Evolutionary conservation across 306 rosid species (phyloP).

Genomic region (Pyrus betulifolia): DNA sequence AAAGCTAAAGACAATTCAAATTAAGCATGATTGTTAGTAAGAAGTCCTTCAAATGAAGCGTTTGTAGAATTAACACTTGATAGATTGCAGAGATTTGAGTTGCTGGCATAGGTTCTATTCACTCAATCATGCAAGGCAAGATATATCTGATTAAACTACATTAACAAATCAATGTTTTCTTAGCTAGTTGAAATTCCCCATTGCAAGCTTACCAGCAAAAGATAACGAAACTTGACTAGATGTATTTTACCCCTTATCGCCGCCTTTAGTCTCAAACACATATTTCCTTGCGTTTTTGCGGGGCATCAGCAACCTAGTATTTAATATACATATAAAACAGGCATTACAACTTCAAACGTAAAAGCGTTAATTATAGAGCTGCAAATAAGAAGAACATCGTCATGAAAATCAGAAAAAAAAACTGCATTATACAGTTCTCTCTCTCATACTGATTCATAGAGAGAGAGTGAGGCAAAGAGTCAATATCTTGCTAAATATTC

Average conservation of each 20-base stretch:
- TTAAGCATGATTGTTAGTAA: background rate
- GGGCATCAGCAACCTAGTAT: constrained; percentile 78
- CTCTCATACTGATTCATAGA: too few species aligned
- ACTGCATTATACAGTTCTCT: background rate
- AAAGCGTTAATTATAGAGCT: background rate
- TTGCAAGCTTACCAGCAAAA: background rate
- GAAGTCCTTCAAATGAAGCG: background rate
- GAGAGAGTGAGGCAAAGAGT: too few species aligned
- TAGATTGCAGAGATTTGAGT: background rate
- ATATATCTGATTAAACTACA: background rate
- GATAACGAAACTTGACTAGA: background rate
- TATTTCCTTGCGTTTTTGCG: constrained; percentile 82
- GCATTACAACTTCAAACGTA: constrained; percentile 66
- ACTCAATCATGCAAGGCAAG: background rate
- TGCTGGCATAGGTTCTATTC: background rate
- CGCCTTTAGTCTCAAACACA: constrained; percentile 85
- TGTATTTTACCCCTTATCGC: constrained; percentile 71
- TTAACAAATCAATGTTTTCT: background rate
- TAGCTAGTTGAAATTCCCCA: too few species aligned
- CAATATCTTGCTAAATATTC: background rate
- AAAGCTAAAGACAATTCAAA: background rate
- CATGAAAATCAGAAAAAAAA: background rate
- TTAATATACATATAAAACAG: background rate
- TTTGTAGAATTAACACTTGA: background rate
- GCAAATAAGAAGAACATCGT: background rate